A percentile compares a stretch with the other conserved stretches of the same genome.
Evolutionary conservation across 2,329 filamentous ascomycete genomes (phyloP).

Genomic region (Thermomyces lanuginosus): DNA sequence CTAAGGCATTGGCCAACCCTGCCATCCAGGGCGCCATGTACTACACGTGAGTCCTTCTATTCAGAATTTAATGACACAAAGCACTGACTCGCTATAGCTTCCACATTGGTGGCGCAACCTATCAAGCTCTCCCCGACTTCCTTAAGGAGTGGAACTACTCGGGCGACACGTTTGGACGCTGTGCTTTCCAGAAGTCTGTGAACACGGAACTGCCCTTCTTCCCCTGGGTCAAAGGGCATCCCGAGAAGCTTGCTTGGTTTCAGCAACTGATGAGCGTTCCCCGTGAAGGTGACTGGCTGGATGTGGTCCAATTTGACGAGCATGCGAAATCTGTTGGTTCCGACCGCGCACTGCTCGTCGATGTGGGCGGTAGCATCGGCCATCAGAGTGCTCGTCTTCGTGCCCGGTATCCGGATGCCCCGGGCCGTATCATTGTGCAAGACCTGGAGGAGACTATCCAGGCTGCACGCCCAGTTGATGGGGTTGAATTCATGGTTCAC

Average conservation of each 20-base stretch:
- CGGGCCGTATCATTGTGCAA: slow-evolving; percentile 3
- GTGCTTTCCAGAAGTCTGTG: slow-evolving; percentile 5
- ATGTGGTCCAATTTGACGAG: slow-evolving; percentile 2
- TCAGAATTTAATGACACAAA: too few species aligned
- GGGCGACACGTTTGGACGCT: neutral
- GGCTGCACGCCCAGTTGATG: slow-evolving; percentile 3
- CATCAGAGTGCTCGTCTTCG: slow-evolving; percentile 5
- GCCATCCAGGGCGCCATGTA: slow-evolving; percentile 8
- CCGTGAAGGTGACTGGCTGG: slow-evolving; percentile 1
- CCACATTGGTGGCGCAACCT: neutral
- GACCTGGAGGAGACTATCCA: slow-evolving; percentile 4
- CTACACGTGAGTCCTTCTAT: slow-evolving; percentile 8
- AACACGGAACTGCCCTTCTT: slow-evolving; percentile 4
- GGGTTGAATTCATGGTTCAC: slow-evolving; percentile 5
- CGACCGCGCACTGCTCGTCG: slow-evolving; percentile 3
- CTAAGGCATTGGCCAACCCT: slow-evolving; percentile 8
- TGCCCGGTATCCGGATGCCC: slow-evolving; percentile 1
- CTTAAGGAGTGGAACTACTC: slow-evolving; percentile 1
- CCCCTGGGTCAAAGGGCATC: slow-evolving; percentile 2
- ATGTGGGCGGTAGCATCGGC: slow-evolving; percentile 5
- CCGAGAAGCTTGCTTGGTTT: slow-evolving; percentile 3
- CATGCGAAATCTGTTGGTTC: slow-evolving; percentile 1
- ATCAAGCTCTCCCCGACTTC: slow-evolving; percentile 2
- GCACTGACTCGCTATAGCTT: neutral
- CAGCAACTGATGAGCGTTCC: slow-evolving; percentile 5